Percentiles rank a stretch among this genome's conserved stretches.
phyloP scores from a whole-genome alignment of 768 basidiomycete species.

The Lyophyllum atratum region DNA sequence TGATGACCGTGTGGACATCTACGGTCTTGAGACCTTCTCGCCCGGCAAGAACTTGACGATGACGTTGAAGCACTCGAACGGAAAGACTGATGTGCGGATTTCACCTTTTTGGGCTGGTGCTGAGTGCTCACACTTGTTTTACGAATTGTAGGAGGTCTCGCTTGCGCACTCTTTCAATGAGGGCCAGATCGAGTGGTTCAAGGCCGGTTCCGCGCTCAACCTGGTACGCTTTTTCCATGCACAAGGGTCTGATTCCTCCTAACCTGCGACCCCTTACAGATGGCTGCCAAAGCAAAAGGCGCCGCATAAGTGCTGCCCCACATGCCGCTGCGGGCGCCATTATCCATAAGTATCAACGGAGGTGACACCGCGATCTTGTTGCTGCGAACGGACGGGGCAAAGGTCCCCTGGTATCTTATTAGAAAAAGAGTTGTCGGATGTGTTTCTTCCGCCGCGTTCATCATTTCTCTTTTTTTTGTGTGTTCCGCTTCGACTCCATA shows the following conservation, averaged over 20 bases:
- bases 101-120: background rate
- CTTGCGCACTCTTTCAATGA: conserved; percentile 96
- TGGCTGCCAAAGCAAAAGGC: conserved; percentile 19
- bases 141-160: conserved; percentile 44
- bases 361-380: too few relatives aligned
- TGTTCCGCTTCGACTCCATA: background rate
- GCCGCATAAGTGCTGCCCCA: background rate
- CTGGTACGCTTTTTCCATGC: conserved; percentile 49
- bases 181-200: conserved; percentile 98
- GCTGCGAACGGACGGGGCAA: too few relatives aligned
- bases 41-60: conserved; percentile 92
- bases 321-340: background rate
- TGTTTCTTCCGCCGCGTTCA: background rate
- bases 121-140: too few relatives aligned
- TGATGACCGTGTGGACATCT: conserved; percentile 85
- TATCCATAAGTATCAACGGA: background rate
- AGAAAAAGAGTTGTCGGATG: background rate
- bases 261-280: background rate
- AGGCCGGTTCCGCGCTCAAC: conserved; percentile 94
- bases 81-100: conserved; percentile 59
- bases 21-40: conserved; percentile 85
- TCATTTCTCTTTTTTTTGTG: background rate
- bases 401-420: too few relatives aligned
- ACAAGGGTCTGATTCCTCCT: background rate
- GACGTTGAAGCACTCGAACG: conserved; percentile 80